These are phyloP conservation scores for Hyphopichia homilentoma DNA, from an alignment of 805 yeast species.

Conservation along the genomic window DNA sequence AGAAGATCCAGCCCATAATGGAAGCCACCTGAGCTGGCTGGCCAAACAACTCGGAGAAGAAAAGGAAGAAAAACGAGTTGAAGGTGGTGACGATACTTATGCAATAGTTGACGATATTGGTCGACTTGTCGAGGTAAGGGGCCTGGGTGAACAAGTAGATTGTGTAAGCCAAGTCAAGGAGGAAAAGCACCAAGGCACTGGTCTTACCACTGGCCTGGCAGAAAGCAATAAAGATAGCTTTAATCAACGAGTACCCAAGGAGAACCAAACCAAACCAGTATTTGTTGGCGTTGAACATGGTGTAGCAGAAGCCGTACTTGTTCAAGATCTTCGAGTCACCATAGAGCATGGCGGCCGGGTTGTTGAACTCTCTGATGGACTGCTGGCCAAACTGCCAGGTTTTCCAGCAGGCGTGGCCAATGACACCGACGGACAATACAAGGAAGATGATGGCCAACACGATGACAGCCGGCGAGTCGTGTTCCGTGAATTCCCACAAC, in stretches of 20 bases:
- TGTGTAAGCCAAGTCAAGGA: conserved; percentile 70
- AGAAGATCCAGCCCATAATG: conserved; percentile 89
- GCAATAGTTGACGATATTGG: conserved; percentile 71
- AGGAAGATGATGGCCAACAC: conserved; percentile 75
- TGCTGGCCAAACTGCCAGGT: conserved; percentile 58
- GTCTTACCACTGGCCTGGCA: conserved; percentile 80
- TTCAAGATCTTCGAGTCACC: conserved; percentile 71
- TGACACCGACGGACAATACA: conserved; percentile 53
- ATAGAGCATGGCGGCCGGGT: conserved; percentile 84
- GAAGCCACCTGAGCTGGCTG: conserved; percentile 78
- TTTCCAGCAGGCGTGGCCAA: conserved; percentile 64
- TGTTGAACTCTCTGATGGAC: conserved; percentile 59
- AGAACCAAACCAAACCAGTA: conserved; percentile 81
- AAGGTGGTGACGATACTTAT: conserved; percentile 69
- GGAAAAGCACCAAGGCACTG: conserved; percentile 72
- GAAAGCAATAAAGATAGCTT: conserved; percentile 70
- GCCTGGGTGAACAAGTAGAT: conserved; percentile 55
- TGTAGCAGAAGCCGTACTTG: conserved; percentile 84
- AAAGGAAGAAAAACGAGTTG: conserved; percentile 80
- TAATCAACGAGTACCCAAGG: conserved; percentile 57
- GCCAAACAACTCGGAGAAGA: conserved; percentile 79
- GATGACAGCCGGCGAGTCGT: conserved; percentile 86
- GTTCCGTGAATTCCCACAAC: conserved; percentile 79
- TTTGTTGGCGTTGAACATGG: conserved; percentile 77
- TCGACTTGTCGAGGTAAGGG: conserved; percentile 81